These are phyloP conservation scores for Cyberlindnera xylosilytica DNA, from an alignment of 805 yeast species.

Conservation along the genomic window DNA sequence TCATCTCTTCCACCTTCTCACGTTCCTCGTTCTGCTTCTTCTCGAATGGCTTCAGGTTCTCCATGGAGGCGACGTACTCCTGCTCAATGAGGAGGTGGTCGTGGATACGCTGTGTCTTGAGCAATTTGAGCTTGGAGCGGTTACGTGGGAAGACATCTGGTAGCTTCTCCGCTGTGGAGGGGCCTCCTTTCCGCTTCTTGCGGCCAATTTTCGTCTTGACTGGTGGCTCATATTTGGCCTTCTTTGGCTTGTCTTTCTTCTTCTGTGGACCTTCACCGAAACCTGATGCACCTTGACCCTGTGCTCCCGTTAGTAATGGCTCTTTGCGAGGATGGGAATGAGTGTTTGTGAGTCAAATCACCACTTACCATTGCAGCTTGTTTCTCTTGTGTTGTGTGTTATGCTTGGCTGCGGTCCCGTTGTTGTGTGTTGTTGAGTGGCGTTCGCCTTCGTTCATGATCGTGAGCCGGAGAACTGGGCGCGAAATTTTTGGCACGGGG, in stretches of 20 bases:
- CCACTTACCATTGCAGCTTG: conserved; percentile 1
- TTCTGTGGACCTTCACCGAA: conserved; percentile 44
- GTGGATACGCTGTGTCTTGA: conserved; percentile 93
- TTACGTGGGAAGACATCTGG: conserved; percentile 91
- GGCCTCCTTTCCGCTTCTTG: conserved; percentile 88
- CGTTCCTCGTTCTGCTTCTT: conserved; percentile 96
- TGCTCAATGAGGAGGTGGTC: conserved; percentile 94
- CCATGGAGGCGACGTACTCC: conserved; percentile 93
- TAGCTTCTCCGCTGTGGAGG: conserved; percentile 77
- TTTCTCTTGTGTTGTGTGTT: neutral
- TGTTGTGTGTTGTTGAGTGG: conserved; percentile 2
- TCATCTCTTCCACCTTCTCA: conserved; percentile 88
- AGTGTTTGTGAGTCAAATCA: no score
- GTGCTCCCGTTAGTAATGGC: no score
- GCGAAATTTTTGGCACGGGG: neutral
- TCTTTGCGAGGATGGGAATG: no score
- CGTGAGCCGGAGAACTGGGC: neutral
- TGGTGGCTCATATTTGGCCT: conserved; percentile 98
- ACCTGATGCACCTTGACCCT: conserved; percentile 58
- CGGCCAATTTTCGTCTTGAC: conserved; percentile 92
- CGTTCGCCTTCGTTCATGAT: conserved; percentile 1
- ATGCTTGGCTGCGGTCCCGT: neutral
- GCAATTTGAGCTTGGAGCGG: conserved; percentile 85
- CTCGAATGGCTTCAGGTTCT: conserved; percentile 91
- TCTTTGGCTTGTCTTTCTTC: conserved; percentile 70